These are phyloP conservation scores for Paramecium biaurelia DNA, from an alignment of 73 alveolate genomes.

Conservation along the genomic window DNA sequence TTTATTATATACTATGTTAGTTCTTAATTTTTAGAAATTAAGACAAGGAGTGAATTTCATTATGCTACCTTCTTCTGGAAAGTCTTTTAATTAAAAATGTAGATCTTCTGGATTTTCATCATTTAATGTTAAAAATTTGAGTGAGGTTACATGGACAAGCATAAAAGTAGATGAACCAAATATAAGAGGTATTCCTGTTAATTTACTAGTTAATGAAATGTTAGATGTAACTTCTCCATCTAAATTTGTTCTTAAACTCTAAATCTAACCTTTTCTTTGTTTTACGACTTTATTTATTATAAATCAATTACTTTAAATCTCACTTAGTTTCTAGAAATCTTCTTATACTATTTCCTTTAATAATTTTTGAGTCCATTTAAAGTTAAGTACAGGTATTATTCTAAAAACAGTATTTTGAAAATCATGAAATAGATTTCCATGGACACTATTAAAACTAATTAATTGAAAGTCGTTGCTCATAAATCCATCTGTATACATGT, in stretches of 20 bases:
- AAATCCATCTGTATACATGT: slow-evolving; percentile 42
- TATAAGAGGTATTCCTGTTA: slow-evolving; percentile 51
- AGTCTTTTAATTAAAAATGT: not conserved
- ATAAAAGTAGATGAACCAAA: slow-evolving; percentile 56
- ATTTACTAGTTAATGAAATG: slow-evolving; percentile 42
- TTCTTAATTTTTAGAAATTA: slow-evolving; percentile 4
- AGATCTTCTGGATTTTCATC: slow-evolving; percentile 59
- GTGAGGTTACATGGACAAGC: slow-evolving; percentile 55
- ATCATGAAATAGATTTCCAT: slow-evolving; percentile 60
- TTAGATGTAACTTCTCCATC: slow-evolving; percentile 66
- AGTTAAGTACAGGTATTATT: slow-evolving; percentile 47
- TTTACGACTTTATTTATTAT: not conserved
- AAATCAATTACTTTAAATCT: not conserved
- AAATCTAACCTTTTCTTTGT: slow-evolving; percentile 45
- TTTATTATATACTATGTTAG: slow-evolving; percentile 34
- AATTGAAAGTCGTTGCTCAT: slow-evolving; percentile 7
- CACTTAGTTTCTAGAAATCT: slow-evolving; percentile 15
- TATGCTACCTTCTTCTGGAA: slow-evolving; percentile 49
- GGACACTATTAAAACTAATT: not conserved
- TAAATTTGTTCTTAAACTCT: slow-evolving; percentile 38
- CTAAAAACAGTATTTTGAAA: slow-evolving; percentile 59
- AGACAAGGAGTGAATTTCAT: slow-evolving; percentile 32
- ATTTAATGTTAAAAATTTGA: slow-evolving; percentile 50
- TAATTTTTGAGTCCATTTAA: slow-evolving; percentile 32
- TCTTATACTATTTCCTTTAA: slow-evolving; percentile 30